phyloP scores from a whole-genome alignment of 169 alveolate genomes.

The Plasmodium inui region DNA sequence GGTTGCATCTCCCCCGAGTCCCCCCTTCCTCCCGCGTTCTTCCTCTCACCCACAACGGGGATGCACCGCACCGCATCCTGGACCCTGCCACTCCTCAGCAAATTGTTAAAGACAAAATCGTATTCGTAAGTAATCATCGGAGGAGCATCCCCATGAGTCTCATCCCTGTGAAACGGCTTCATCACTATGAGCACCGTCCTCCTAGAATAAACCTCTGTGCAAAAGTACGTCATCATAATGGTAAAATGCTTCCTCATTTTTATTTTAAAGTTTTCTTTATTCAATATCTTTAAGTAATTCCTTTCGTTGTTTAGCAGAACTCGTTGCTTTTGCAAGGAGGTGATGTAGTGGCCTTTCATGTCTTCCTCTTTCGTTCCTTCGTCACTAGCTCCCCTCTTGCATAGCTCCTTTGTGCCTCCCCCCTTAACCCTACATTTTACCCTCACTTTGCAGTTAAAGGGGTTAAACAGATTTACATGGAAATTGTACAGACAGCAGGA shows the following conservation, averaged over 20 bases:
- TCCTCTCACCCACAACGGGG: not conserved
- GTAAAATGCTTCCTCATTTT: conserved; percentile 31
- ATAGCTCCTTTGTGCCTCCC: not conserved
- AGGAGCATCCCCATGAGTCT: not conserved
- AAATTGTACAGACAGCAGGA: conserved; percentile 36
- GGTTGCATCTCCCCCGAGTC: not conserved
- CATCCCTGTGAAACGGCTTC: conserved; percentile 4
- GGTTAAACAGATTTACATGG: conserved; percentile 39
- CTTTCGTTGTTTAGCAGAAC: conserved; percentile 24
- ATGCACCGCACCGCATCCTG: not conserved
- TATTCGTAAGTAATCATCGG: conserved; percentile 32
- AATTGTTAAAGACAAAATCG: conserved; percentile 17
- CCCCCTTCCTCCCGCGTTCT: not conserved
- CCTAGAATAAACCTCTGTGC: conserved; percentile 10
- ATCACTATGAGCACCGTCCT: conserved; percentile 1
- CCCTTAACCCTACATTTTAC: conserved; percentile 24
- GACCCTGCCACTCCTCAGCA: not conserved
- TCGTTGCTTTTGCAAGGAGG: not conserved
- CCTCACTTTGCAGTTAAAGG: conserved; percentile 30
- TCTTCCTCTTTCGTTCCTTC: not conserved
- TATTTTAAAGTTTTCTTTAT: conserved; percentile 39
- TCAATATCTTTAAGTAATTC: conserved; percentile 26
- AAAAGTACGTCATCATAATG: conserved; percentile 29
- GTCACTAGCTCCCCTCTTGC: not conserved
- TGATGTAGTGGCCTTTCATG: no score